Base-by-base conservation (phyloP, 2,329 filamentous ascomycete species). In the Beauveria caledonica region DNA sequence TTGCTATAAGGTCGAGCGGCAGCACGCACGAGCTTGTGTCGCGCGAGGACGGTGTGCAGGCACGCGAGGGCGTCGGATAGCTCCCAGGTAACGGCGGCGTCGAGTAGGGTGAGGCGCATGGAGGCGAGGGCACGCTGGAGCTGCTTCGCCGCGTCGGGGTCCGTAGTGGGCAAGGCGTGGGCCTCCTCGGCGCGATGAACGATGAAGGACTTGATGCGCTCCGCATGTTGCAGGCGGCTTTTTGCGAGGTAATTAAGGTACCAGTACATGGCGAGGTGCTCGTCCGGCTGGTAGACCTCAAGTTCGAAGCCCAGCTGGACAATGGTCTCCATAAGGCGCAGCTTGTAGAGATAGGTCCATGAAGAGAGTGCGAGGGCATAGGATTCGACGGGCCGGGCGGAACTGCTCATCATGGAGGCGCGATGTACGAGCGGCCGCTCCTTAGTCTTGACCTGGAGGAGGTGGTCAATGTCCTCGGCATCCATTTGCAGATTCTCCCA, bases 261-360 rank as follows among this genome's bases (percentile, higher is more conserved):
- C 86, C 89, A 94, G 72, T 97, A 97, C 89, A 97, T 96, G 25
- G 85, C 86, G 0, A 86, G 83, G 10, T 94, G 79, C 72, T 99
- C 94, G 71, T 96, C 88, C 0, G 86, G 81, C 58, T 93, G 86
- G 72, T 97, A 97, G 10, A 96, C 84, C 48, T 93, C 87, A 13
- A 97, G 86, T 73, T 99, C 94, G 71, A 99, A 97, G 13, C 95
- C 94, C 36, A 97, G 84, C 69, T 97, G 89, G 17, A 97, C 81
- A 50, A 95, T 87, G 78, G 86, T 88, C 70, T 93, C 88, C 81
- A 97, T 90, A 68, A 93, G 85, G 33, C 83, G 84, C n/a, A 97
- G 80, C 72, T 97, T 97, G 73, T 96, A 90, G 62, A 92, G 83
- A 67, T 93, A 95, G 0, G 87, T 84, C 94, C 94, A 99, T 3